Evolutionary conservation across 2,329 filamentous ascomycete species (phyloP), one percentile per base, ranked within the genome.

Genomic region (Verticillium nubilum): DNA sequence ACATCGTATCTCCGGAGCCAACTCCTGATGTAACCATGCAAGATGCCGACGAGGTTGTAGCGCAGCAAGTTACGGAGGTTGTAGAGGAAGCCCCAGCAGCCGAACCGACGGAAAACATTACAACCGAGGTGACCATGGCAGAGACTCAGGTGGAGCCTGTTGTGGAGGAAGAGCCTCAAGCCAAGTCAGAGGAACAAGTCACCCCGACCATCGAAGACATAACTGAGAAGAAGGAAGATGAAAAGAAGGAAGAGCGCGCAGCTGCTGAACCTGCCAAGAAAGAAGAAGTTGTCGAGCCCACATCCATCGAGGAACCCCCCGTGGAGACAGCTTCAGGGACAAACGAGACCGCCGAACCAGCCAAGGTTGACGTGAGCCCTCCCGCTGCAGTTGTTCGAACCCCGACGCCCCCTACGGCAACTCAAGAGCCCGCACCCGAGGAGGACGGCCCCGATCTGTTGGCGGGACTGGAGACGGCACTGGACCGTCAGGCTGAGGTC

Each of bases 381-480:
- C 27, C n/a, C 10, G 17, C 17, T 4, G 27, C 52, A 54, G 52
- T 19, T 54, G n/a, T 13, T 12, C 19, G 42, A 12, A 50, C n/a
- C 42, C 42, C 42, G 42, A 50, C 42, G 19, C 42, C 42, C n/a
- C 42, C 19, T 23, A 19, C 42, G 3, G 42, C 42, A 19, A n/a
- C 42, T 23, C 10, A 50, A 23, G 12, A 50, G 42, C 26, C 57
- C 19, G 19, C 55, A 2, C 28, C 61, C 25, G 35, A 35, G 23
- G 61, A 63, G 19, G 61, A 63, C 3, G 62, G 61, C 5, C 62
- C 62, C 4, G 62, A 63, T 50, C 56, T 63, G 57, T 55, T 63
- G 3, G 58, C 62, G 7, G 62, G 62, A 12, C 27, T 63, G 26
- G 62, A 63, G 57, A 62, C 61, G 19, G 62, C 62, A 15, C 55